phyloP scores from a whole-genome alignment of 2,329 filamentous ascomycete genomes.

The Knoxdaviesia capensis region DNA sequence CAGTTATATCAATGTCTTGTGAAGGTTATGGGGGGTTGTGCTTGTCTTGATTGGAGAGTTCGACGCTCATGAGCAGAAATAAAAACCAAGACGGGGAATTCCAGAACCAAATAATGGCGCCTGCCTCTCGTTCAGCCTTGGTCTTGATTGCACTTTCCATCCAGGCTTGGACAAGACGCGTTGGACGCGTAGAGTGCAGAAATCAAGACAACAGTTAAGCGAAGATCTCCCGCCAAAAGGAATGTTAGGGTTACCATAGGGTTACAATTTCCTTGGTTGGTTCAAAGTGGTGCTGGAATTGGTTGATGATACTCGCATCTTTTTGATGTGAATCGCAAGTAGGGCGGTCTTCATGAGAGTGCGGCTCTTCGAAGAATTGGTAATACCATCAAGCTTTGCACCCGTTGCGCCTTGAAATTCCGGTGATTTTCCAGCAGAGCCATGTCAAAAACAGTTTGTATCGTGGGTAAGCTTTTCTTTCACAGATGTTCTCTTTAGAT shows the following conservation, averaged over 20 bases:
- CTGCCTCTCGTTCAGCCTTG: not conserved
- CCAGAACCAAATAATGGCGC: not conserved
- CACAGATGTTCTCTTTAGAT: not conserved
- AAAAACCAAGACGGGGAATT: not conserved
- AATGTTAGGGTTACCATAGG: not conserved
- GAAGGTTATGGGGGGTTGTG: not conserved
- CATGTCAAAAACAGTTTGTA: constrained; percentile 20
- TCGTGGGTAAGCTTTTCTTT: constrained; percentile 14
- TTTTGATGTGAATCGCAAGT: not conserved
- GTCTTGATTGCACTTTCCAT: not conserved
- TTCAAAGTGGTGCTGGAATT: no score
- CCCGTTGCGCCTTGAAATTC: no score
- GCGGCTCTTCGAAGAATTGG: not conserved
- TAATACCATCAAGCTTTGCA: no score
- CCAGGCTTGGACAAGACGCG: not conserved
- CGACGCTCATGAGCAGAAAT: not conserved
- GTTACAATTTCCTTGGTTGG: not conserved
- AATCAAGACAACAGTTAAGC: not conserved
- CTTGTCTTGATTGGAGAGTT: not conserved
- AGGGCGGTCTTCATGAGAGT: not conserved
- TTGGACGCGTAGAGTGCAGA: not conserved
- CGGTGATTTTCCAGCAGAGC: no score
- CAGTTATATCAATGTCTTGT: not conserved
- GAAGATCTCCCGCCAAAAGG: not conserved
- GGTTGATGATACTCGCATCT: no score